Conservation (phyloP, 495 filamentous ascomycete species). For the Neurospora terricola region DNA sequence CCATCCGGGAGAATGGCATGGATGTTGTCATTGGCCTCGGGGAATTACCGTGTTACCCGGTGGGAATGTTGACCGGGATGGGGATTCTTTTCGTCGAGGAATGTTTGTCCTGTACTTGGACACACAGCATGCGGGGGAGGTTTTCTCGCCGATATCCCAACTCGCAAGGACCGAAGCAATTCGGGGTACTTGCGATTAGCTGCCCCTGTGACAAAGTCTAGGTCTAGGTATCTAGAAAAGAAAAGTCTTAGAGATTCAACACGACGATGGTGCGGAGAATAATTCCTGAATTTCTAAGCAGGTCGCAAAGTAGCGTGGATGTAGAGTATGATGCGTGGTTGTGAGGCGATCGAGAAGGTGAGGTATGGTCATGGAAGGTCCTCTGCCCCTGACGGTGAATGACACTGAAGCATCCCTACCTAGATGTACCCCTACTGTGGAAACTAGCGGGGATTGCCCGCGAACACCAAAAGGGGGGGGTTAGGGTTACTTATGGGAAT, state of each 20-base stretch:
- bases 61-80: background rate
- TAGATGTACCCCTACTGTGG: background rate
- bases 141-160: background rate
- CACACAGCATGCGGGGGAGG: background rate
- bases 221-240: background rate
- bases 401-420: background rate
- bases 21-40: background rate
- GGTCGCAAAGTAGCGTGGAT: background rate
- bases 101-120: background rate
- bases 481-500: background rate
- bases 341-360: background rate
- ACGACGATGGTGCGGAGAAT: background rate
- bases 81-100: background rate
- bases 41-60: background rate
- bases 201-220: background rate
- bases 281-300: background rate
- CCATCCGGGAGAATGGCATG: conserved; percentile 12
- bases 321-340: background rate
- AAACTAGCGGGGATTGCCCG: background rate
- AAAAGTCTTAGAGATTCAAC: background rate
- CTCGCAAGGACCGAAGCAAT: background rate
- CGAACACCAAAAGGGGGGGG: background rate
- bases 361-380: background rate
- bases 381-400: background rate
- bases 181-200: background rate